A percentile compares a stretch with the other conserved stretches of the same genome.
Conservation (phyloP, 768 basidiomycete genomes). For the Mycena galopus region DNA sequence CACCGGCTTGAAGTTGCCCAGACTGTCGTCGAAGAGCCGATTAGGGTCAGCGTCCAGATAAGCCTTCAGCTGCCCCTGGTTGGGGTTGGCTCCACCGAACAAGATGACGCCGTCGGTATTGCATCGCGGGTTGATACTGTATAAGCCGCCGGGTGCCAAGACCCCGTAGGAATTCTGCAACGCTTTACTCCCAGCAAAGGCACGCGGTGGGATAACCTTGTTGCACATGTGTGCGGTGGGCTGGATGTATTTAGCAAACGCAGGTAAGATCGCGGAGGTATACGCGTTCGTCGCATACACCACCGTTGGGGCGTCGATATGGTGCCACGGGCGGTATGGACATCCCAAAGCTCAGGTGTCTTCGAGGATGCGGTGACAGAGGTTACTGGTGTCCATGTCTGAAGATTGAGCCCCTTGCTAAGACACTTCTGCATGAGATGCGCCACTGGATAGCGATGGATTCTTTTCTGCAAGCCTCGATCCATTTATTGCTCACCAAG, state of each 20-base stretch:
- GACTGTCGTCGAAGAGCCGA: conserved; percentile 32
- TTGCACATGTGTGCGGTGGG: no score
- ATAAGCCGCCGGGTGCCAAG: conserved; percentile 20
- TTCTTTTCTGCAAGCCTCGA: no score
- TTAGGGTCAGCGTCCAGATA: conserved; percentile 33
- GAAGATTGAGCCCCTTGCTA: conserved; percentile 52
- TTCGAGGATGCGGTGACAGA: conserved; percentile 61
- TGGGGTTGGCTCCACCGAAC: conserved; percentile 37
- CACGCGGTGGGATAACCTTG: conserved; percentile 36
- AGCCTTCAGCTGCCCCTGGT: conserved; percentile 24
- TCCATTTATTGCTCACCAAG: neutral
- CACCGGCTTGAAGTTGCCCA: conserved; percentile 35
- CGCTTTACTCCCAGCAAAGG: no score
- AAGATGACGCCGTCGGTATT: conserved; percentile 34
- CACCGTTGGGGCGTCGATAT: no score
- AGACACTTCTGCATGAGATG: conserved; percentile 19
- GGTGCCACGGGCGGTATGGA: no score
- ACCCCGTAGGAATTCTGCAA: conserved; percentile 40
- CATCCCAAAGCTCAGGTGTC: no score
- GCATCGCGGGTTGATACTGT: conserved; percentile 36
- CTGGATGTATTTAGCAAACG: conserved; percentile 47
- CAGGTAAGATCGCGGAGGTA: conserved; percentile 59
- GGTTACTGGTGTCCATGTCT: conserved; percentile 58
- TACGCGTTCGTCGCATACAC: conserved; percentile 71
- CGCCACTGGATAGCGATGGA: conserved; percentile 1